Evolutionary conservation across 495 filamentous ascomycete genomes (phyloP), one percentile per base, ranked within the genome.

Genomic region (Penicillium canescens): DNA sequence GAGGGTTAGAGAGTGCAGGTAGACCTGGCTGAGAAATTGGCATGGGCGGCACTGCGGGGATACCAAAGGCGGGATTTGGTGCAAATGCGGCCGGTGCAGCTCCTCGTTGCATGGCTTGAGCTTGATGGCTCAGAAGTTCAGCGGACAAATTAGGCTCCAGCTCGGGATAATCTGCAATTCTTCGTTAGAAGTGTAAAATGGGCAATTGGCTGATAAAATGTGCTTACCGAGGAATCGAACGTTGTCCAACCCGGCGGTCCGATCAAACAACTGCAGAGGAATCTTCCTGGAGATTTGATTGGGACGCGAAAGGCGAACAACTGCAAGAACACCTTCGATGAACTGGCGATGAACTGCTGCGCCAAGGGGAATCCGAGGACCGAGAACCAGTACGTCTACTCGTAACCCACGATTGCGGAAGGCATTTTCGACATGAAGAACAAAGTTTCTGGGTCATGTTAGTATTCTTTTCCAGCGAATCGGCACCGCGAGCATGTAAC

Each of bases 281-380:
- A 97, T 86, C 57, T 84, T 88, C 42, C 86, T 83, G 2, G 78
- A 82, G 28, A 77, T 73, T 58, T 96, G 88, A 24, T 88, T 82
- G 39, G 74, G 70, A 6, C 79, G 74, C 35, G 86, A 85, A 13
- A 98, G 82, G 50, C 89, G 86, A 13, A 87, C 83, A 18, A 97
- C 87, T 20, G 88, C 94, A 40, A 86, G 83, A 12, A 98, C 94
- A 18, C 94, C 92, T 70, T 97, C 93, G 24, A 90, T 65, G 37
- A 94, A 88, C 66, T 96, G 92, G 49, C 91, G 83, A 55, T 89
- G 85, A 43, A 98, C 81, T 10, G 96, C 85, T 2, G 86, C 83
- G 37, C 83, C 81, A 35, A 92, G 83, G 28, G 86, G 80, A 31
- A 96, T 84, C 20, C 90, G 84, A n/a, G 91, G 87, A 37, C 81